A percentile compares a stretch with the other conserved stretches of the same genome.
Conservation (phyloP, 2,329 filamentous ascomycete genomes). For the Epichloe bromicola region DNA sequence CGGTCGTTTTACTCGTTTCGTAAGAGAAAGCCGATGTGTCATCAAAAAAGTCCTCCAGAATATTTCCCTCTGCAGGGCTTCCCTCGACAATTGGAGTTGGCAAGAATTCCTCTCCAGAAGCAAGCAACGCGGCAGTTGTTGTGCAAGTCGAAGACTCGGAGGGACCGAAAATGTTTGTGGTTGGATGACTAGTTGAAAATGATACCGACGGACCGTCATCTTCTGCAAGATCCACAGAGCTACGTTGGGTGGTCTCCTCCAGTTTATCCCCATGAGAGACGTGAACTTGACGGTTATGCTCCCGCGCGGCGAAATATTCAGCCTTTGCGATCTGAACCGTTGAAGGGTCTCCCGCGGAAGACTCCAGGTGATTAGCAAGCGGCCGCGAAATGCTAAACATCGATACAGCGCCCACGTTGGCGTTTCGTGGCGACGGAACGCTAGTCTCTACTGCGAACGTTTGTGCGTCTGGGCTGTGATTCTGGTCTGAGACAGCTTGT, state of each 20-base stretch:
- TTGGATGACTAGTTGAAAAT: neutral
- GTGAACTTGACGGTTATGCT: conserved; percentile 16
- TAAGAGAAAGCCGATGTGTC: conserved; percentile 20
- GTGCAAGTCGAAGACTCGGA: neutral
- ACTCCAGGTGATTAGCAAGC: neutral
- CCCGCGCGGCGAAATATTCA: conserved; percentile 27
- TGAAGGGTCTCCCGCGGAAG: neutral
- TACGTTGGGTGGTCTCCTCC: conserved; percentile 7
- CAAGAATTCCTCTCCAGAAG: conserved; percentile 21
- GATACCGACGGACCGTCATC: neutral
- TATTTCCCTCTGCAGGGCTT: neutral
- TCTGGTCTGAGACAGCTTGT: neutral
- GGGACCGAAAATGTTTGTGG: neutral
- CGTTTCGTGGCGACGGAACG: neutral
- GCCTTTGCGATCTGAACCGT: neutral
- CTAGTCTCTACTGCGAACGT: neutral
- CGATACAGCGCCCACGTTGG: neutral
- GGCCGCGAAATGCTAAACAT: neutral
- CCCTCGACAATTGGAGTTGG: conserved; percentile 10
- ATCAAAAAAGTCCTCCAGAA: conserved; percentile 8
- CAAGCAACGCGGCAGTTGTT: conserved; percentile 11
- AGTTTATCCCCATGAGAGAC: too few relatives aligned
- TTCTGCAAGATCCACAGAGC: neutral
- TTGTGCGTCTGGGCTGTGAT: neutral
- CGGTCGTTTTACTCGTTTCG: conserved; percentile 15